Conservation (phyloP, 768 basidiomycete species). For the Rhodotorula graminis region DNA sequence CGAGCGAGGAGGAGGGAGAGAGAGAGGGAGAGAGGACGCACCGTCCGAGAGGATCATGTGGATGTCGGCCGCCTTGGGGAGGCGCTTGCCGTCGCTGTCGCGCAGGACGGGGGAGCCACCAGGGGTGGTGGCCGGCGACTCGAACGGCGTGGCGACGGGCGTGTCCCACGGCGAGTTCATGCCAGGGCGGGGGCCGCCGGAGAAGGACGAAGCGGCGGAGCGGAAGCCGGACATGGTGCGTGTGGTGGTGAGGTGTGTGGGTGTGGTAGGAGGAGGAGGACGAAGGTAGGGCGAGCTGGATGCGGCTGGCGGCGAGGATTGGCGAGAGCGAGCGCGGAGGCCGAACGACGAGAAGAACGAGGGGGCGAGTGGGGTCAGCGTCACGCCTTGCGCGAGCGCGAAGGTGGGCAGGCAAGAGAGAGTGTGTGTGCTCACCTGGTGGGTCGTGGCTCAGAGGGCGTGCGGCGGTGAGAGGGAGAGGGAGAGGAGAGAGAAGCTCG, state of each 20-base stretch:
- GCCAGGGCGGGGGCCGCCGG: conserved; percentile 6
- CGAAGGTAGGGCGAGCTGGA: neutral
- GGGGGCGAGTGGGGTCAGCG: too few relatives aligned
- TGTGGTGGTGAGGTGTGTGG: neutral
- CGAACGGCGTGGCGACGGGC: conserved; percentile 34
- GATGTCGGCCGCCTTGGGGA: conserved; percentile 33
- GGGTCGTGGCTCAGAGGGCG: too few relatives aligned
- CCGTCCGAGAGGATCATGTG: conserved; percentile 38
- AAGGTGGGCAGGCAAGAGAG: too few relatives aligned
- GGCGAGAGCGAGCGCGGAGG: too few relatives aligned
- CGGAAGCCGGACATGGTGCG: conserved; percentile 16
- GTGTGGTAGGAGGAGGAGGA: neutral
- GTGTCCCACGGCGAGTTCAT: conserved; percentile 32
- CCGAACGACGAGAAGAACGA: too few relatives aligned
- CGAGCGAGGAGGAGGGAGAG: too few relatives aligned
- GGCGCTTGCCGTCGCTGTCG: conserved; percentile 11
- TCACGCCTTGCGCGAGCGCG: too few relatives aligned
- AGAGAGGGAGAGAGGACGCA: neutral
- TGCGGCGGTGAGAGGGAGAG: too few relatives aligned
- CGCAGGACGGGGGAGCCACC: conserved; percentile 25
- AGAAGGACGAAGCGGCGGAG: conserved; percentile 18
- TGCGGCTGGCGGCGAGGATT: too few relatives aligned
- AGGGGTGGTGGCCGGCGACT: conserved; percentile 31
- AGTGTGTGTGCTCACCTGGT: too few relatives aligned
- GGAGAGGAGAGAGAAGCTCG: too few relatives aligned